Base-by-base conservation (phyloP, 2,329 filamentous ascomycete species). In the Monilinia polystroma region DNA sequence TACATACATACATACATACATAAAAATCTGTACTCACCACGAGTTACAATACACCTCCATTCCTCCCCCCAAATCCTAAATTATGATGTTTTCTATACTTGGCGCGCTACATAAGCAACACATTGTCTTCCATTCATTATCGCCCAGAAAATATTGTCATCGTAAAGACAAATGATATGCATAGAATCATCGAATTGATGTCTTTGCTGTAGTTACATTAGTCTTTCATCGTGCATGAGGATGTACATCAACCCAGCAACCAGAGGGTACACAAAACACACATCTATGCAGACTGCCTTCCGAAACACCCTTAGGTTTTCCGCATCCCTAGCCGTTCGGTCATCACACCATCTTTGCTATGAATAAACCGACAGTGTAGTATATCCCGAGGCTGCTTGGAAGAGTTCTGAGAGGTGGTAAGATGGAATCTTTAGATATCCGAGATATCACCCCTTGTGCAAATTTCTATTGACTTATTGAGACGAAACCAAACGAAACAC, bases 1-100 rank as follows among this genome's bases (percentile, higher is more conserved):
- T 38, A 18, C 45, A 52, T 38, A 53, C 32, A 63, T 63, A 63
- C 47, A 51, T 62, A 62, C 43, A 49, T 49, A 49, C 45, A 52
- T 38, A 18, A 16, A 26, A 51, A 11, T 2, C 3, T 5, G n/a
- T 51, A 51, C 47, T 26, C n/a, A 23, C 47, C 10, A 51, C 32
- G 4, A 35, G 32, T 35, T 35, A 35, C 32, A 4, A 35, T n/a
- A 4, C 23, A 51, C n/a, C 11, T 23, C 20, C 53, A 56, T 23
- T 18, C 16, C 57, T 29, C 12, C 45, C 18, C n/a, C 20, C 11
- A 16, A 35, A 10, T n/a, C 29, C 26, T 29, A 10, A 4, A 49
- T 32, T 23, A 5, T 32, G 1, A 2, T 16, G 32, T 23, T 11
- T 26, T 35, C 26, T 18, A 3, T 29, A 11, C 57, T 59, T 59